phyloP scores from a whole-genome alignment of 2,329 filamentous ascomycete genomes.

The Trichoderma brevicompactum region DNA sequence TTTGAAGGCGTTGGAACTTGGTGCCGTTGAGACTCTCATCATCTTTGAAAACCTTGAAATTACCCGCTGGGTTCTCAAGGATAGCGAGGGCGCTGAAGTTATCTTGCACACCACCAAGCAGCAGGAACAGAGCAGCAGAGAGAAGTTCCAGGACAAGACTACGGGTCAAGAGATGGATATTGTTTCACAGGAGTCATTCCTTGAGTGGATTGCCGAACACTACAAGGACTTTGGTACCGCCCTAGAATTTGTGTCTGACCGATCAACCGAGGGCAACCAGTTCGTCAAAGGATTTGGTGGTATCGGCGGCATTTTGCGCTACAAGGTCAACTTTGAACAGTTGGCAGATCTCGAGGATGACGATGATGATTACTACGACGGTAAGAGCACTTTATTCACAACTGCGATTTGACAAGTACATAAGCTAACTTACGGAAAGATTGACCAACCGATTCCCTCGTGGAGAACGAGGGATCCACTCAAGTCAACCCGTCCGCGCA shows the following conservation, averaged over 20 bases:
- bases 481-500: conserved; percentile 59
- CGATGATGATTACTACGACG: conserved; percentile 91
- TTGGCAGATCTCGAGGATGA: conserved; percentile 84
- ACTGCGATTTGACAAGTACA: not conserved
- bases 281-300: conserved; percentile 99
- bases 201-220: conserved; percentile 99
- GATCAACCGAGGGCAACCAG: conserved; percentile 97
- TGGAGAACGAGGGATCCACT: conserved; percentile 80
- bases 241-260: conserved; percentile 96
- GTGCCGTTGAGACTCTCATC: conserved; percentile 91
- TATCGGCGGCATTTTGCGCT: conserved; percentile 94
- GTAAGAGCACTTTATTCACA: conserved; percentile 40
- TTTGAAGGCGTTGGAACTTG: conserved; percentile 92
- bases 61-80: conserved; percentile 88
- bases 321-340: conserved; percentile 99
- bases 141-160: conserved; percentile 91
- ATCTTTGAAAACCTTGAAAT: conserved; percentile 98
- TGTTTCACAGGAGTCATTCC: conserved; percentile 82
- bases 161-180: conserved; percentile 98
- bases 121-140: conserved; percentile 70
- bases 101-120: conserved; percentile 87
- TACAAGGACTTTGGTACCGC: conserved; percentile 97
- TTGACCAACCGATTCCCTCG: conserved; percentile 92
- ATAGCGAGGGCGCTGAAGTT: conserved; percentile 70
- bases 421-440: conserved; percentile 51